Evolutionary conservation across 192 early-diverging fungal genomes (phyloP), one percentile per base, ranked within the genome.

Genomic region (Coemansia asiatica): DNA sequence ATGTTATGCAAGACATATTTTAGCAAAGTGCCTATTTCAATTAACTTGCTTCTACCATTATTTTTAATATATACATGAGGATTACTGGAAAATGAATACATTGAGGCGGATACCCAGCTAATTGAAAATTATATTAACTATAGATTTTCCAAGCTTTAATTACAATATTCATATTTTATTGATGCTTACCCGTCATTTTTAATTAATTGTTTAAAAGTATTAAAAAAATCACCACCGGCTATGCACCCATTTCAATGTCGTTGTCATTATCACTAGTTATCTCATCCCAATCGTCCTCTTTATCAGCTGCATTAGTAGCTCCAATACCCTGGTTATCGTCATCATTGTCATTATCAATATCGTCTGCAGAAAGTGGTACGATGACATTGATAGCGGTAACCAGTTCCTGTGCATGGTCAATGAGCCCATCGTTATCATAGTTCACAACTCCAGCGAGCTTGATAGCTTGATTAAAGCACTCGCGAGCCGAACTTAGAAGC

Each of bases 381-480:
- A 79, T 65, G 16, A 66, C 61, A 48, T 83, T 75, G 60, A 94
- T 91, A 15, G 69, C 78, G 10, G 76, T 75, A 60, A 91, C 67
- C 35, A 94, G 72, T 63, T 94, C 91, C 40, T 82, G 75, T 12
- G 86, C 82, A 63, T 92, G 92, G 47, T 87, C 83, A 29, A 91
- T 61, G 55, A 92, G 72, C 19, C 75, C 84, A 60, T 88, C 84
- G 68, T 91, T 90, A 56, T 89, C 90, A 29, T 82, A 86, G 19
- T 84, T 89, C 33, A 85, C 65, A 23, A 80, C 62, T 53, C 85
- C 69, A 38, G 86, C 85, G 29, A 94, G 74, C 87, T 88, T 84
- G 23, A 71, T 58, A 1, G 73, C 69, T n/a, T 64, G 75, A 2
- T 61, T 66, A 29, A 84, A 71, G 68, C 75, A 81, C 57, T 80